Evolutionary conservation across 2,329 filamentous ascomycete species (phyloP).

Genomic region (Thielaviopsis punctulata): DNA sequence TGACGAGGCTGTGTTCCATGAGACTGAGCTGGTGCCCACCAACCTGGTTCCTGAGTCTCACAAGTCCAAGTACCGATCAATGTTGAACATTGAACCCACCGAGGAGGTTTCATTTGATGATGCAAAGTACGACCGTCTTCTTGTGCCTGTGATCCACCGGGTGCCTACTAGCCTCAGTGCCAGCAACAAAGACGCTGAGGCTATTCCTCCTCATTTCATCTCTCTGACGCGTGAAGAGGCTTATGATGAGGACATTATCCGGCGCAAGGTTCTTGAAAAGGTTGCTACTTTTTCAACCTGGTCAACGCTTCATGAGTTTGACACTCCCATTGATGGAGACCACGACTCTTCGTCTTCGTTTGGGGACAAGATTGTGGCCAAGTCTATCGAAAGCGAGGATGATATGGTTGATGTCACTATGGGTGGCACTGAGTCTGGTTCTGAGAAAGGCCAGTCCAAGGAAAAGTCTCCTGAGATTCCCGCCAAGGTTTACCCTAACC

Average conservation of each 20-base stretch:
- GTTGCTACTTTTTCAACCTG: slow-evolving; percentile 61
- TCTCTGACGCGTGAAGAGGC: slow-evolving; percentile 58
- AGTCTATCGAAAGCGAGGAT: slow-evolving; percentile 75
- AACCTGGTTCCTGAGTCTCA: slow-evolving; percentile 46
- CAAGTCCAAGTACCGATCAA: slow-evolving; percentile 27
- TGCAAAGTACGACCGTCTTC: slow-evolving; percentile 43
- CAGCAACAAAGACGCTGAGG: slow-evolving; percentile 16
- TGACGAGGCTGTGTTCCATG: slow-evolving; percentile 51
- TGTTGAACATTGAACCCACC: slow-evolving; percentile 31
- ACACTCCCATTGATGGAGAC: slow-evolving; percentile 17
- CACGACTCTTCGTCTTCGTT: slow-evolving; percentile 37
- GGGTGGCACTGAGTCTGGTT: slow-evolving; percentile 33
- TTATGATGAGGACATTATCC: slow-evolving; percentile 48
- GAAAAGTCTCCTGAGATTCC: neutral
- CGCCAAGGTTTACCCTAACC: slow-evolving; percentile 12
- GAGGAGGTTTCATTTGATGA: slow-evolving; percentile 38
- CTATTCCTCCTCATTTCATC: slow-evolving; percentile 49
- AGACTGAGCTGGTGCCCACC: slow-evolving; percentile 62
- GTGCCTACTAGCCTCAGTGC: slow-evolving; percentile 20
- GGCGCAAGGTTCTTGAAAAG: slow-evolving; percentile 63
- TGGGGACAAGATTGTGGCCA: slow-evolving; percentile 54
- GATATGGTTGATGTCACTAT: slow-evolving; percentile 83
- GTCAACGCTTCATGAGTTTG: slow-evolving; percentile 38
- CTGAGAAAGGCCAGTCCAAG: slow-evolving; percentile 19
- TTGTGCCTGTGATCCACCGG: slow-evolving; percentile 57